Base-by-base conservation (phyloP, 2,329 filamentous ascomycete species). In the Teratosphaeriaceae sp. region DNA sequence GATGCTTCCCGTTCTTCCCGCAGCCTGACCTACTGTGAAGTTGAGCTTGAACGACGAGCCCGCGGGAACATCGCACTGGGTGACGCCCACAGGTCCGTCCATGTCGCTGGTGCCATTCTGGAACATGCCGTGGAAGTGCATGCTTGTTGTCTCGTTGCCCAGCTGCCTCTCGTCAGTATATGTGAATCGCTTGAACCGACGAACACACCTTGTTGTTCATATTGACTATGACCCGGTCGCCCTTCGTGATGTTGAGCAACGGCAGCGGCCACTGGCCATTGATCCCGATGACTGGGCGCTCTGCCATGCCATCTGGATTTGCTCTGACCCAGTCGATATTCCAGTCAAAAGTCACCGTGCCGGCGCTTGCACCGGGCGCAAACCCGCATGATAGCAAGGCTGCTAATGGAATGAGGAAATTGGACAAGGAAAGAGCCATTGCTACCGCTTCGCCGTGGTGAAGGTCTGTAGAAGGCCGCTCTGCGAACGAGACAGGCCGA, bases 81-180 rank as follows among this genome's bases (percentile, higher is more conserved):
- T 82, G 4, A 85, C 72, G 26, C 77, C 81, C 0, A 78, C 70
- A 1, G 82, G 75, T 0, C 85, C 85, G 55, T 90, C 85, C 80
- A 87, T 85, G 44, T 73, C 73, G 45, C 79, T 85, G 0, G 83
- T 85, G 9, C 82, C 83, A 51, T 85, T 85, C 58, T 88, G 84
- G 57, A 79, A 87, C 49, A 90, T 72, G 13, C 85, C 85, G 52
- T 90, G 85, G 61, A 85, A 89, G 58, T 90, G 85, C 4, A 89
- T 70, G 27, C 74, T 76, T 7, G 82, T 83, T 11, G 73, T 76
- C 51, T 76, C 62, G 51, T 88, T 84, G 11, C 70, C 67, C 1
- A 84, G 76, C 58, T 61, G 34, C 9, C n/a, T 1, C 15, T 3
- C 22, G 38, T 41, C 27, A 41, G 27, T 19, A 8, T 7, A 19